phyloP scores from a whole-genome alignment of 768 basidiomycete genomes.

The Mrakia hoshinonis region DNA sequence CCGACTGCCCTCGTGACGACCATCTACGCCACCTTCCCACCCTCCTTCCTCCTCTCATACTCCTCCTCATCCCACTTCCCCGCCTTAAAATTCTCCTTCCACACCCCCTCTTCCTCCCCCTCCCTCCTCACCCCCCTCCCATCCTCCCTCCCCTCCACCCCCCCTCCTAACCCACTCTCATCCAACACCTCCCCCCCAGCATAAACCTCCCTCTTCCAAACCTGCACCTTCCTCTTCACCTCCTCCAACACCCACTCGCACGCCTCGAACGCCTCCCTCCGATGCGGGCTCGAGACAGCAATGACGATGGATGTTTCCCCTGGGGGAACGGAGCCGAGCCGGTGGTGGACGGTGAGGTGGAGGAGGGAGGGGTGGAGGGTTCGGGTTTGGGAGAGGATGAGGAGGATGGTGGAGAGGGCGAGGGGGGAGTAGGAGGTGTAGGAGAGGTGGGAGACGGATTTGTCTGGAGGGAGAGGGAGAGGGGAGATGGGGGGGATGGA shows the following conservation, averaged over 20 bases:
- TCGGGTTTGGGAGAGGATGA: not conserved
- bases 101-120: constrained; percentile 53
- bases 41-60: constrained; percentile 1
- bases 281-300: constrained; percentile 72
- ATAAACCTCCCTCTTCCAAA: constrained; percentile 89
- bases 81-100: constrained; percentile 53
- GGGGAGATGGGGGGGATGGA: not conserved
- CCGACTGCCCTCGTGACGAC: too few relatives aligned
- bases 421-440: constrained; percentile 27
- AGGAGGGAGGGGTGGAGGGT: constrained; percentile 14
- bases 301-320: constrained; percentile 77
- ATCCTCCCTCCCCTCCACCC: constrained; percentile 56
- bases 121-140: constrained; percentile 42
- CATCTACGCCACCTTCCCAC: not conserved
- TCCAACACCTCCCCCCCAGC: constrained; percentile 38
- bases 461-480: constrained; percentile 10
- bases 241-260: constrained; percentile 79
- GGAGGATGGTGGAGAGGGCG: constrained; percentile 15
- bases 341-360: constrained; percentile 58
- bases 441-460: constrained; percentile 25
- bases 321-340: constrained; percentile 66
- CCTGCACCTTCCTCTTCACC: constrained; percentile 71
- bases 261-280: constrained; percentile 67
- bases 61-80: constrained; percentile 23
- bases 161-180: not conserved